These are phyloP conservation scores for Metschnikowia amazonensis DNA, from an alignment of 805 yeast genomes.

Conservation along the genomic window DNA sequence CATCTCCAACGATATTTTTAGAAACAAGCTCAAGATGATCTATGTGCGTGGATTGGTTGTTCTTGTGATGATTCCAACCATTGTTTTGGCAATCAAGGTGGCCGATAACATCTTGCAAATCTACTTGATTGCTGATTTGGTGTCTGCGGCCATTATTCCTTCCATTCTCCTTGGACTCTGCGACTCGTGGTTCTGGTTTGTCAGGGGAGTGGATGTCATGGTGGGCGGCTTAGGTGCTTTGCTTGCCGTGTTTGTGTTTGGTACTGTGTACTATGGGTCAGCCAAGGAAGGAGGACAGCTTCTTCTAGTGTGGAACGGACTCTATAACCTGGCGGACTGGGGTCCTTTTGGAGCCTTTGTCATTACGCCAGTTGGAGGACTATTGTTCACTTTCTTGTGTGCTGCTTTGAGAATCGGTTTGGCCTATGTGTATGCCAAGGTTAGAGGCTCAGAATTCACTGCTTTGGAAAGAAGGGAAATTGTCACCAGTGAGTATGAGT, in stretches of 20 bases:
- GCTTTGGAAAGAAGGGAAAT: slow-evolving; percentile 42
- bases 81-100: slow-evolving; percentile 76
- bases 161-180: slow-evolving; percentile 76
- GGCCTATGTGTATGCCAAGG: slow-evolving; percentile 29
- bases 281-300: slow-evolving; percentile 77
- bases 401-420: slow-evolving; percentile 46
- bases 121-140: slow-evolving; percentile 85
- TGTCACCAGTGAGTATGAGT: slow-evolving; percentile 10
- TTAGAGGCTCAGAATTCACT: slow-evolving; percentile 39
- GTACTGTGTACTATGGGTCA: slow-evolving; percentile 68
- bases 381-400: slow-evolving; percentile 52
- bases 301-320: slow-evolving; percentile 72
- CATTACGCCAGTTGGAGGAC: slow-evolving; percentile 80
- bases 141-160: slow-evolving; percentile 85
- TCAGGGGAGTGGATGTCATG: slow-evolving; percentile 77
- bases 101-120: slow-evolving; percentile 83
- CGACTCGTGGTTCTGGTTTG: slow-evolving; percentile 54
- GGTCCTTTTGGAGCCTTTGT: slow-evolving; percentile 93
- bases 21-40: slow-evolving; percentile 67
- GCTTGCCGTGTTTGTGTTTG: slow-evolving; percentile 75
- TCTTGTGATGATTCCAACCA: slow-evolving; percentile 77
- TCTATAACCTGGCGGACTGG: slow-evolving; percentile 79
- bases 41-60: slow-evolving; percentile 71
- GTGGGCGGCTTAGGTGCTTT: slow-evolving; percentile 82
- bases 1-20: slow-evolving; percentile 82